Base-by-base conservation (phyloP, 345 rosid species). In the Populus simonii region DNA sequence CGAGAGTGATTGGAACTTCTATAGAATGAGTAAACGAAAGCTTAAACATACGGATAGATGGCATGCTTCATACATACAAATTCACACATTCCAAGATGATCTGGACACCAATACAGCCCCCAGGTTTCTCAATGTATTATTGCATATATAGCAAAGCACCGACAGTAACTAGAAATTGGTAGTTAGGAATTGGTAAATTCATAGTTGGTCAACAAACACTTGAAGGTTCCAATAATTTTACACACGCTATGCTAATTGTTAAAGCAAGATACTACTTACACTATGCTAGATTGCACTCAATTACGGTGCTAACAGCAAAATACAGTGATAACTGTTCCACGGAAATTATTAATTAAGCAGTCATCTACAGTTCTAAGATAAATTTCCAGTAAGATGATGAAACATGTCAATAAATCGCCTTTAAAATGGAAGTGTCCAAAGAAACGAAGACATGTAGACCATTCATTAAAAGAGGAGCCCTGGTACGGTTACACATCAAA, bases 181-280 rank as follows among this genome's bases (percentile, higher is more conserved):
- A 36, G 62, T 47, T 45, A 71, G 71, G 78, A 77, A 80, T 67
- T 67, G 75, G 61, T 35, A 51, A 76, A 51, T 70, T 76, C 83
- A 76, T 8, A 75, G 85, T 88, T 86, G 92, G 85, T 86, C 85
- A 90, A 87, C 90, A 81, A 88, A 85, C 82, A 83, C 72, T 18
- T 45, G 62, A 79, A 79, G 81, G 76, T 89, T 84, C 89, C 77
- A 78, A 78, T 82, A 72, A 72, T 79, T 86, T 83, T 81, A 77
- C 80, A 83, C 84, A 82, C 18, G 73, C 79, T 53, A 17, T 20
- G 73, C 75, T 74, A 72, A 73, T 72, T 67, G 80, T 53, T 33
- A 72, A 80, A 68, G 78, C 16, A 71, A 82, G 71, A 72, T 51
- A 51, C 39, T 73, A 53, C 70, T 55, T 36, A 66, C 69, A 84